Conservation (phyloP, 208 protist species). For the Vickermania spadyakhi region DNA sequence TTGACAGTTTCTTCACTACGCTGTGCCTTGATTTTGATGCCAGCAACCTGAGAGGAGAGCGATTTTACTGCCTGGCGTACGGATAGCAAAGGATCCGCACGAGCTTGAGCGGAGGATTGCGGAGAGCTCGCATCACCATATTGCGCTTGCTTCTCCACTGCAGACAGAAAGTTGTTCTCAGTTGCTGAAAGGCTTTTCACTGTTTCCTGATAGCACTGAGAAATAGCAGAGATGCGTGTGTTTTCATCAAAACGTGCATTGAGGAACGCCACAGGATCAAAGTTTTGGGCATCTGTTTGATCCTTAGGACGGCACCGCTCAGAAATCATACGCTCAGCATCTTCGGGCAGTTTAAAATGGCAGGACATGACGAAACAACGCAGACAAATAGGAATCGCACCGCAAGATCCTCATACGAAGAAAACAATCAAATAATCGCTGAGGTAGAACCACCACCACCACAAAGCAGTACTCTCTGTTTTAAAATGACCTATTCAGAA, state of each 20-base stretch:
- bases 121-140: conserved; percentile 48
- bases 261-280: conserved; percentile 91
- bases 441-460: no score
- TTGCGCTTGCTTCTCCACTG: conserved; percentile 85
- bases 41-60: conserved; percentile 81
- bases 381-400: no score
- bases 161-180: conserved; percentile 85
- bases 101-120: conserved; percentile 24
- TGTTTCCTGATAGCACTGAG: conserved; percentile 71
- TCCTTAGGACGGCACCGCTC: conserved; percentile 73
- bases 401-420: no score
- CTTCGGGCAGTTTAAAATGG: conserved; percentile 36
- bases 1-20: conserved; percentile 92
- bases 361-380: no score
- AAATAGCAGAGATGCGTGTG: conserved; percentile 73
- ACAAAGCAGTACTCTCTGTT: not conserved
- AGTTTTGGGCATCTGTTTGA: conserved; percentile 70
- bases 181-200: conserved; percentile 75
- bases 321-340: conserved; percentile 70
- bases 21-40: conserved; percentile 87
- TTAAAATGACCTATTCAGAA: not conserved
- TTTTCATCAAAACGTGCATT: conserved; percentile 91
- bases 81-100: conserved; percentile 30
- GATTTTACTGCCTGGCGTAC: conserved; percentile 79
- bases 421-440: no score